phyloP scores from a whole-genome alignment of 2,329 filamentous ascomycete species.

The Teratosphaeriaceae sp. region DNA sequence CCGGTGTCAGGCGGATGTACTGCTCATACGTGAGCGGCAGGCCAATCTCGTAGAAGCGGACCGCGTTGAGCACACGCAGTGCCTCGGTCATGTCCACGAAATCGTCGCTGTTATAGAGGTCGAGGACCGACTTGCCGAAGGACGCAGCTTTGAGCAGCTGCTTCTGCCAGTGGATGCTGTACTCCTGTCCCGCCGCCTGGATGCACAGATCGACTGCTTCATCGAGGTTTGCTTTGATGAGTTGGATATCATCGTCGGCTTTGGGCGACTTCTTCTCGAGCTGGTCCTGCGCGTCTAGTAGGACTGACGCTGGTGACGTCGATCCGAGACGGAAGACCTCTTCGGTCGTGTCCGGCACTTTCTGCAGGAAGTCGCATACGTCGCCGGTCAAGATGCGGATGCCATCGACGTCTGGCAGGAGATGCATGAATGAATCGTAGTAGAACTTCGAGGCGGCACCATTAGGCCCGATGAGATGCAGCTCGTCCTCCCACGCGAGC shows the following conservation, averaged over 20 bases:
- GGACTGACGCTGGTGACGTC: constrained; percentile 81
- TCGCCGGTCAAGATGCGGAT: constrained; percentile 85
- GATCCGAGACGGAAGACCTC: constrained; percentile 87
- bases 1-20: constrained; percentile 82
- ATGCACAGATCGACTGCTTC: constrained; percentile 94
- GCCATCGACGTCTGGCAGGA: constrained; percentile 84
- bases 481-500: constrained; percentile 95
- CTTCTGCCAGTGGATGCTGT: constrained; percentile 87
- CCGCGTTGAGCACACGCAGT: constrained; percentile 83
- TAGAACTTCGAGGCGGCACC: constrained; percentile 66
- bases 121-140: constrained; percentile 93
- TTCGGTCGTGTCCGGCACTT: constrained; percentile 63
- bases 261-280: constrained; percentile 92
- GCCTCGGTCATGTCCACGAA: constrained; percentile 99
- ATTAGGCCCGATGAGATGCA: constrained; percentile 84
- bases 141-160: constrained; percentile 92
- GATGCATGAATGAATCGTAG: constrained; percentile 85
- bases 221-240: constrained; percentile 79
- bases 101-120: constrained; percentile 96
- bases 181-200: constrained; percentile 88
- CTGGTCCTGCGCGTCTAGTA: constrained; percentile 86
- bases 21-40: constrained; percentile 90
- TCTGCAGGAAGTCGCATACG: constrained; percentile 95
- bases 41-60: constrained; percentile 85
- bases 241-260: constrained; percentile 94